Evolutionary conservation across 495 filamentous ascomycete species (phyloP).

Genomic region (Cercophora samala): DNA sequence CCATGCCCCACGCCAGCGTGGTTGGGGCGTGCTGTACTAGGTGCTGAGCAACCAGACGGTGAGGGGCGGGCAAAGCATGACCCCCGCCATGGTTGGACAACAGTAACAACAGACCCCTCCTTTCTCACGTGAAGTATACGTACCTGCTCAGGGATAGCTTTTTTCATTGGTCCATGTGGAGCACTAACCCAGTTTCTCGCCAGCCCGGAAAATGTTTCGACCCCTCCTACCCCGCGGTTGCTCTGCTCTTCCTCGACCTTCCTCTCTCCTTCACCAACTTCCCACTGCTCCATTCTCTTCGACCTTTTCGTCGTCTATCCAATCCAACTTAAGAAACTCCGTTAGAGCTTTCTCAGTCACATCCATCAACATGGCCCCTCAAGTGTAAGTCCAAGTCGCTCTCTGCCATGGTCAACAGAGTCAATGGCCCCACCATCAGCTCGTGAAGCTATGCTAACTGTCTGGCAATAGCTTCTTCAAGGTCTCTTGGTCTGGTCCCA

Average conservation of each 20-base stretch:
- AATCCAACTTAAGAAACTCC: conserved; percentile 30
- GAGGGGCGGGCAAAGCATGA: not conserved
- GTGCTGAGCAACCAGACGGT: not conserved
- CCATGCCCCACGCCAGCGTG: not conserved
- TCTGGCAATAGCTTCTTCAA: conserved; percentile 32
- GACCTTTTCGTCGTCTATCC: conserved; percentile 25
- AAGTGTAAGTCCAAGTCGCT: conserved; percentile 36
- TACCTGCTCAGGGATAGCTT: conserved; percentile 12
- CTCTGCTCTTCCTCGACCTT: conserved; percentile 39
- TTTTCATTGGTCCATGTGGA: conserved; percentile 26
- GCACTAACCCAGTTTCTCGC: conserved; percentile 29
- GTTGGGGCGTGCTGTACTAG: too few species aligned
- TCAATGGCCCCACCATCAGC: not conserved
- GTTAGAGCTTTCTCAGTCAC: conserved; percentile 34
- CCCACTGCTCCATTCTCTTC: conserved; percentile 31
- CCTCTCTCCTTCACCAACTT: conserved; percentile 39
- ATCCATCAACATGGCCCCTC: conserved; percentile 30
- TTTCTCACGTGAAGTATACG: conserved; percentile 25
- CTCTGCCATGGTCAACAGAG: not conserved
- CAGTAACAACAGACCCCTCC: conserved; percentile 12
- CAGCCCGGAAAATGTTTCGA: conserved; percentile 38
- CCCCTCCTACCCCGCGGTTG: conserved; percentile 48
- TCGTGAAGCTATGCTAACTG: not conserved
- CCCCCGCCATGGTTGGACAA: conserved; percentile 6
- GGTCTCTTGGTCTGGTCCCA: conserved; percentile 62